Percentiles rank a stretch among this genome's conserved stretches.
Conservation (phyloP, 345 rosid species). For the Cochlearia excelsa region DNA sequence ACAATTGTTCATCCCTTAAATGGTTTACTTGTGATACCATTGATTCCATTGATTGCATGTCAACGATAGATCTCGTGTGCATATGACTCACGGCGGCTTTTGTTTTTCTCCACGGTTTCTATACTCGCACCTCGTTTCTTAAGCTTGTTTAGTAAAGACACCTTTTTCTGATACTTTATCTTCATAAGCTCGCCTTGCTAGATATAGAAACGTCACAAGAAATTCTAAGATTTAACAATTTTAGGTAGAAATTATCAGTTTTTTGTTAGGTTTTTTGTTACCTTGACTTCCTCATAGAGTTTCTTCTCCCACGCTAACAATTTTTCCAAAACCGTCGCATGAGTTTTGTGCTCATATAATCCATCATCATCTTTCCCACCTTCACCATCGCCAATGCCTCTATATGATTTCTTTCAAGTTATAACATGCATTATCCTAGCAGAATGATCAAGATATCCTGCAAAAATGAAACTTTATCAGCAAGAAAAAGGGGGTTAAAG, state of each 20-base stretch:
- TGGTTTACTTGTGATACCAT: slow-evolving; percentile 84
- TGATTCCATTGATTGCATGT: slow-evolving; percentile 26
- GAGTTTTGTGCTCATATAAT: slow-evolving; percentile 75
- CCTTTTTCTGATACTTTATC: slow-evolving; percentile 86
- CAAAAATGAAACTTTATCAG: neutral
- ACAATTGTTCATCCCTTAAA: slow-evolving; percentile 81
- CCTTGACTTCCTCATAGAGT: slow-evolving; percentile 97
- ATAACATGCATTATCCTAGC: slow-evolving; percentile 91
- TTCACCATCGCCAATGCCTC: slow-evolving; percentile 59
- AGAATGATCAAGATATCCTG: slow-evolving; percentile 91
- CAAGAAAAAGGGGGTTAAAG: too few relatives aligned
- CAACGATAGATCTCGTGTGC: slow-evolving; percentile 89
- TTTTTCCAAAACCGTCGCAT: slow-evolving; percentile 72
- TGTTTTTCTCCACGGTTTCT: slow-evolving; percentile 79
- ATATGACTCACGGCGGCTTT: slow-evolving; percentile 92
- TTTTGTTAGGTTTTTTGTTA: slow-evolving; percentile 18
- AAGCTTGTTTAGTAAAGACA: slow-evolving; percentile 62
- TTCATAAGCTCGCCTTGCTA: slow-evolving; percentile 98
- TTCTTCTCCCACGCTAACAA: slow-evolving; percentile 46
- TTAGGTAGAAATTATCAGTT: slow-evolving; percentile 1
- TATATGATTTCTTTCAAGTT: slow-evolving; percentile 84
- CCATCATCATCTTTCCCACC: slow-evolving; percentile 62
- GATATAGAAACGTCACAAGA: slow-evolving; percentile 17
- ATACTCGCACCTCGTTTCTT: slow-evolving; percentile 71
- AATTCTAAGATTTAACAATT: neutral